phyloP scores from a whole-genome alignment of 176 grass and related monocot species.

The Tillandsia fasciculata region DNA sequence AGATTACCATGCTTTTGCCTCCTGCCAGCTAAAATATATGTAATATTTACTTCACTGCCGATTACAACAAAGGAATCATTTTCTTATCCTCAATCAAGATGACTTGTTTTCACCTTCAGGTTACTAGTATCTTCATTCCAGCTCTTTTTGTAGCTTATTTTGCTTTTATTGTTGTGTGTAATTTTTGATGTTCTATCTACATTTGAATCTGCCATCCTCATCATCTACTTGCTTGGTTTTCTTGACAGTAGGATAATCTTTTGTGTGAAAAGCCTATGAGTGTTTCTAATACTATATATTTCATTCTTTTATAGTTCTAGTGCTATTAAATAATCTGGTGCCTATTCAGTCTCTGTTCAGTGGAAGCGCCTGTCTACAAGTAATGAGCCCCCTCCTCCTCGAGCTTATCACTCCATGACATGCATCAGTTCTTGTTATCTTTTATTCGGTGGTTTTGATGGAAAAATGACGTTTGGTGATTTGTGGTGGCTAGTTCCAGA shows the following conservation, averaged over 20 bases:
- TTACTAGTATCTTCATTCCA: neutral
- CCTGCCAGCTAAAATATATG: neutral
- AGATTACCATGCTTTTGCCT: neutral
- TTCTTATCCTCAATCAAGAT: neutral
- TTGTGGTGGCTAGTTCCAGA: constrained; percentile 98
- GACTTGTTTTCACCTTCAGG: neutral
- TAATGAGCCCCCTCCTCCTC: constrained; percentile 67
- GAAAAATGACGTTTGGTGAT: constrained; percentile 88
- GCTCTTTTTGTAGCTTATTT: neutral
- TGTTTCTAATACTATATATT: neutral
- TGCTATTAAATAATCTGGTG: constrained; percentile 19
- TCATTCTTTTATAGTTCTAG: neutral
- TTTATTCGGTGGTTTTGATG: constrained; percentile 98
- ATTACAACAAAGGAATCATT: neutral
- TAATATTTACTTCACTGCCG: neutral
- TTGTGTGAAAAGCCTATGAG: neutral
- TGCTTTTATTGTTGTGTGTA: neutral
- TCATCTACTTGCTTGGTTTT: neutral
- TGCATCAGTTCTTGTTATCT: constrained; percentile 65
- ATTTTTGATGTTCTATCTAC: neutral
- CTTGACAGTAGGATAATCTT: neutral
- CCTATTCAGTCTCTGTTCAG: constrained; percentile 74
- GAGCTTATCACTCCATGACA: constrained; percentile 95
- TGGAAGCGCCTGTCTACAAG: constrained; percentile 73
- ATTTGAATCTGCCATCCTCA: neutral